Evolutionary conservation across 805 yeast genomes (phyloP), one percentile per base, ranked within the genome.

Genomic region (Candida piceae): DNA sequence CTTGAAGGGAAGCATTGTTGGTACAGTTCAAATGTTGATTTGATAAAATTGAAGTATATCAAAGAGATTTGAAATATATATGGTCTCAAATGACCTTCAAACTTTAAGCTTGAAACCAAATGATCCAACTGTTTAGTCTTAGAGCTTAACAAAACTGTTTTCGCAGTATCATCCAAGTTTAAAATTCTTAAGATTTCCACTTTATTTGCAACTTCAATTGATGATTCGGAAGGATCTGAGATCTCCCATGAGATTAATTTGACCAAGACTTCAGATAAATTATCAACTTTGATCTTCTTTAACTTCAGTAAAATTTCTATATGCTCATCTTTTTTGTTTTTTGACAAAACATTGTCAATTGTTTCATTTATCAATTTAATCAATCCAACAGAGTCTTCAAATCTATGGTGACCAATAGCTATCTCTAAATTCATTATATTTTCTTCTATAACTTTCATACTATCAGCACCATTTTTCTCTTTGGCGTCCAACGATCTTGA

Each of bases 11-110:
- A 83, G 35, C 81, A 70, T 18, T 64, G 58, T 34, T 69, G 67
- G 62, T 72, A 85, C 23, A 74, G 64, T 13, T 62, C 50, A 11
- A 78, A 75, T 0, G 94, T 77, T 30, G 75, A 67, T 39, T 70
- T 73, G 36, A 85, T 66, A 20, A 70, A 63, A 47, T 78, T 78
- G 60, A 82, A 80, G 42, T 77, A 66, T 18, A 81, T 74, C 12
- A 79, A 71, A 1, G 86, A 75, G 7, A 78, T 64, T 45, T 81
- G 85, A 4, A 77, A 62, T 16, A 82, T 60, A 55, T 77, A 80
- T 23, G 60, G 63, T 12, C 69, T 64, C 8, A 74, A 56, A 38
- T 74, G 78, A 4, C 84, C 81, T 26, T 75, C 69, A 41, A 78
- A 67, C 35, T 69, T 73, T 28, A 80, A 71, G 36, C 64, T 67